Conservation (phyloP, 306 rosid genomes). For the Dicorynia guianensis region DNA sequence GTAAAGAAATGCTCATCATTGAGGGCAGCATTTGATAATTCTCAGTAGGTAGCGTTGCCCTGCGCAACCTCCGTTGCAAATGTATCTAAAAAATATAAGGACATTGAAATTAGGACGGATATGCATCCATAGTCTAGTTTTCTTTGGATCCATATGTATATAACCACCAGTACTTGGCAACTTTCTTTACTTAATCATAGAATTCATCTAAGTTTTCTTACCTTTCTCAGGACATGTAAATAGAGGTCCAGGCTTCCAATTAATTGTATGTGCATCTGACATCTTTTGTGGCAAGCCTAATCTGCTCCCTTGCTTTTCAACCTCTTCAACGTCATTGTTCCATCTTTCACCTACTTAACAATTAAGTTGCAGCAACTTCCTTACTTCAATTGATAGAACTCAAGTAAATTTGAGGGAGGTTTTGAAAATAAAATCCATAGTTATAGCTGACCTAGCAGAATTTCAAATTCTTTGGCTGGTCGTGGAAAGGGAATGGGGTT, state of each 20-base stretch:
- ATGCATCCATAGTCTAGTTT: no score
- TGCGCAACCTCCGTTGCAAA: conserved; percentile 76
- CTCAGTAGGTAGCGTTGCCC: conserved; percentile 77
- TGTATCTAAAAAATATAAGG: conserved; percentile 55
- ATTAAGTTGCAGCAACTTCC: not conserved
- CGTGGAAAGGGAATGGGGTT: conserved; percentile 58
- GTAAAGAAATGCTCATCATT: conserved; percentile 82
- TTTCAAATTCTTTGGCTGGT: conserved; percentile 54
- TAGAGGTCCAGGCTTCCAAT: conserved; percentile 93
- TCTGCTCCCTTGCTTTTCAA: conserved; percentile 69
- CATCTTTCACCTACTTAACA: conserved; percentile 78
- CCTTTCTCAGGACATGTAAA: conserved; percentile 91
- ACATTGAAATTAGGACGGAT: no score
- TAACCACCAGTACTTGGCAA: no score
- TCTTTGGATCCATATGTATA: no score
- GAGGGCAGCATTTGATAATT: conserved; percentile 73
- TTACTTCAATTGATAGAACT: not conserved
- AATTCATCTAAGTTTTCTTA: conserved; percentile 44
- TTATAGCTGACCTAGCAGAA: conserved; percentile 46
- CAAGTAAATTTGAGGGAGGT: not conserved
- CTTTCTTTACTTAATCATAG: conserved; percentile 26
- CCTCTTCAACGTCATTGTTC: conserved; percentile 75
- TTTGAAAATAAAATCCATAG: not conserved
- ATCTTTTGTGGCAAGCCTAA: conserved; percentile 86
- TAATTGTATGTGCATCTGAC: conserved; percentile 92